Base-by-base conservation (phyloP, 139 green algal genomes). In the Tetradesmus lagerheimii region DNA sequence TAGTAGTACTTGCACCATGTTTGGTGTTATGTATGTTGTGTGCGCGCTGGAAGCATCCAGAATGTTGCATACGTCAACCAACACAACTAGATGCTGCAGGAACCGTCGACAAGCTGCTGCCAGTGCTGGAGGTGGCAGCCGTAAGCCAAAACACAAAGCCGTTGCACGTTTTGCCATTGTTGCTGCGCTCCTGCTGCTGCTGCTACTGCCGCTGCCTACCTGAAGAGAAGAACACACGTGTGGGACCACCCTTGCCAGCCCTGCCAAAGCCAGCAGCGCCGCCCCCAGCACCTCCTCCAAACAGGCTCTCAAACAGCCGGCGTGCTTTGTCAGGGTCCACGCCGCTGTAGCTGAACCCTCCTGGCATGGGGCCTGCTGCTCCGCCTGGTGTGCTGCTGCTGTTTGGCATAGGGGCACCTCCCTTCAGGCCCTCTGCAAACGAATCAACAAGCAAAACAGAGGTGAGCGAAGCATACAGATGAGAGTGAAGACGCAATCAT, bases 391-490 rank as follows among this genome's bases (percentile, higher is more conserved):
- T 31, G 41, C 57, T 45, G 15, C 43, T 34, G 25, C 43, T 41
- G 34, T 87, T 35, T 45, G 29, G 53, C 53, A 78, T 87, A 16
- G 86, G 86, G 8, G 82, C 47, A 29, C 86, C 86, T 23, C 86
- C 86, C 86, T 99, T 99, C 0, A 99, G 93, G 14, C 97, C 97
- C 90, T 99, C 96, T 90, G 86, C 20, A 43, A 4, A 35, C 11
- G 66, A 71, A n/a, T 20, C 57, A 71, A 1, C 57, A 71, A 14
- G 15, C n/a, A n/a, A n/a, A 64, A 5, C 16, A 25, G 18, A 27
- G 12, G 50, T 64, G 50, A 64, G 50, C 8, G 43, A 8, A 50
- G 8, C 43, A 50, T 50, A 50, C 43, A 50, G n/a, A n/a, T n/a
- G n/a, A n/a, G n/a, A n/a, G n/a, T 50, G 43, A 8, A 50, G 43